Evolutionary conservation across 257 asterid genomes (phyloP).

Genomic region (Fraxinus quadrangulata): DNA sequence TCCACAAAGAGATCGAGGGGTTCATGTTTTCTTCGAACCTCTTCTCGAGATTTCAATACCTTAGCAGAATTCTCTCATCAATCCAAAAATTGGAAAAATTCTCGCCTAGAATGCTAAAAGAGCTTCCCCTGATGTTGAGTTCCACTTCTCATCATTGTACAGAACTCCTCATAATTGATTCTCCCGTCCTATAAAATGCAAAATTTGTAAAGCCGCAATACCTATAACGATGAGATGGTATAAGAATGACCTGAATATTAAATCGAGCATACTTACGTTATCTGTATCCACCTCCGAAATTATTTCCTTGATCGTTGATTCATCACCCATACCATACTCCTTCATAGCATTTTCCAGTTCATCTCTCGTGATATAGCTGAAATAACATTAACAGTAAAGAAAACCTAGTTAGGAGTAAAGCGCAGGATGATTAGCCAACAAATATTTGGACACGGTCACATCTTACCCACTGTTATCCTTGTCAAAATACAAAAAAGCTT

Average conservation of each 20-base stretch:
- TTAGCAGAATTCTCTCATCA: too few species aligned
- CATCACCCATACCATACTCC: constrained; percentile 87
- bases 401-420: too few species aligned
- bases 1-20: neutral
- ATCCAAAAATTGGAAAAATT: neutral
- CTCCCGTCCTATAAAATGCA: constrained; percentile 46
- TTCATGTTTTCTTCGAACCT: neutral
- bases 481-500: constrained; percentile 59
- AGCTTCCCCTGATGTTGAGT: constrained; percentile 43
- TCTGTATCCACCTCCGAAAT: constrained; percentile 88
- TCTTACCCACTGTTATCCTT: constrained; percentile 65
- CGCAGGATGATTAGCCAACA: neutral
- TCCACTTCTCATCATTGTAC: constrained; percentile 69
- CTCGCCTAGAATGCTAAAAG: constrained; percentile 23
- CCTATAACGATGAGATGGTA: neutral
- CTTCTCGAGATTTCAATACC: neutral
- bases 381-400: neutral
- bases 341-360: constrained; percentile 82
- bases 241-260: neutral
- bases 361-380: constrained; percentile 75
- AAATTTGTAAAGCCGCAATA: constrained; percentile 7
- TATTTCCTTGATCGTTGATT: constrained; percentile 69
- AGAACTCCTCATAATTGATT: constrained; percentile 43
- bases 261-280: constrained; percentile 53
- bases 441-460: neutral